phyloP scores from a whole-genome alignment of 1,284 basidiomycete species.

The Cutaneotrichosporon cutaneum region DNA sequence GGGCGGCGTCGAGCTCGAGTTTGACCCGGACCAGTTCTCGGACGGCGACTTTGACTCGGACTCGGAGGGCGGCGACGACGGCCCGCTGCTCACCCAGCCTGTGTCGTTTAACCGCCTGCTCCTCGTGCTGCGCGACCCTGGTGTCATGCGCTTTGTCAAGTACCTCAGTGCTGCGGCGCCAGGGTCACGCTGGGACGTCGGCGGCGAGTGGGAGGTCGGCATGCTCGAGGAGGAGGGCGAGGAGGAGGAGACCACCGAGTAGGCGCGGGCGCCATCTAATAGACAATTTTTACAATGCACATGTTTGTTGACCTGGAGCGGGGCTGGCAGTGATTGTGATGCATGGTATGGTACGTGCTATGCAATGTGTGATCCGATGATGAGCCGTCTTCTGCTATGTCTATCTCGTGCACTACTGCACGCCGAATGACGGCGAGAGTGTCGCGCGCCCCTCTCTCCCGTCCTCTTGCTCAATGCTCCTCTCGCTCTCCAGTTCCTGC shows the following conservation, averaged over 20 bases:
- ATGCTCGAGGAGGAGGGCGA: conserved; percentile 55
- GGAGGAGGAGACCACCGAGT: conserved; percentile 28
- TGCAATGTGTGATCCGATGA: neutral
- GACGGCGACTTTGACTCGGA: conserved; percentile 55
- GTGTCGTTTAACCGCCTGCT: conserved; percentile 88
- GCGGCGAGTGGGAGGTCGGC: conserved; percentile 78
- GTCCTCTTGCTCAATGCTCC: too few species aligned
- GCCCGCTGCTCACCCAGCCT: conserved; percentile 82
- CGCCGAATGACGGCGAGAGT: neutral
- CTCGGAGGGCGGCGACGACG: conserved; percentile 58
- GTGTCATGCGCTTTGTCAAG: conserved; percentile 91
- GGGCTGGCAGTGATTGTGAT: neutral
- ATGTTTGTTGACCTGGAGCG: neutral
- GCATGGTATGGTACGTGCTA: conserved; percentile 2
- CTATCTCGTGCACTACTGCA: conserved; percentile 1
- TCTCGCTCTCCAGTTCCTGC: too few species aligned
- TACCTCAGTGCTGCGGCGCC: conserved; percentile 84
- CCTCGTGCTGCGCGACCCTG: conserved; percentile 86
- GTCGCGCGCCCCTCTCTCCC: neutral
- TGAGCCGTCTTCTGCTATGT: neutral
- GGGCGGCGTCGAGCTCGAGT: conserved; percentile 50
- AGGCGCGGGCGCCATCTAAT: conserved; percentile 1
- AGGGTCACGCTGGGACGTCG: conserved; percentile 86
- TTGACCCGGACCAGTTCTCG: conserved; percentile 53
- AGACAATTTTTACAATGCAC: neutral